phyloP scores from a whole-genome alignment of 139 green algal genomes.

The Picochlorum sp. region DNA sequence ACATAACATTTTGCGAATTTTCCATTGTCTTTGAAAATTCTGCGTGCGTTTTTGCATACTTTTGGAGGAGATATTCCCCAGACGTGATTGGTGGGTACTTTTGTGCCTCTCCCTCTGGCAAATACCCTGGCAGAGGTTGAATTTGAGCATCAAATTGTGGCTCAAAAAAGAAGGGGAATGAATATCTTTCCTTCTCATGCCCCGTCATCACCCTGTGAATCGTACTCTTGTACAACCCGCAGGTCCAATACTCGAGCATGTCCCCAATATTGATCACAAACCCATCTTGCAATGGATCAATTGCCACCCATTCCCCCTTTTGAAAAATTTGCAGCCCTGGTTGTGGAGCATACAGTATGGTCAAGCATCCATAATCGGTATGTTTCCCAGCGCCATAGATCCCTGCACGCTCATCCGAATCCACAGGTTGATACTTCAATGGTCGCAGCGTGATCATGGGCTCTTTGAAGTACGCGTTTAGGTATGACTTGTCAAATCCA shows the following conservation, averaged over 20 bases:
- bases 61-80: conserved; percentile 13
- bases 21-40: conserved; percentile 7
- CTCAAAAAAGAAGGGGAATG: conserved; percentile 80
- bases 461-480: conserved; percentile 54
- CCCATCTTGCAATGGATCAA: conserved; percentile 35
- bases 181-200: conserved; percentile 57
- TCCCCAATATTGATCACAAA: conserved; percentile 91
- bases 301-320: conserved; percentile 54
- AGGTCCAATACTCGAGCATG: conserved; percentile 75
- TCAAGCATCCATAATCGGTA: conserved; percentile 91
- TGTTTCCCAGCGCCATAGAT: conserved; percentile 63
- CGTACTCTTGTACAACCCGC: conserved; percentile 59
- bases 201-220: conserved; percentile 75
- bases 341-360: conserved; percentile 71
- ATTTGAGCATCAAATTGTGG: conserved; percentile 27
- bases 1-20: background rate
- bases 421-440: conserved; percentile 64
- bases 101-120: background rate
- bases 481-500: conserved; percentile 50
- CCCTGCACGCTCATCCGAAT: conserved; percentile 4
- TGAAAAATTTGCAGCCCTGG: conserved; percentile 29
- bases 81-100: conserved; percentile 14
- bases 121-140: background rate
- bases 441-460: conserved; percentile 76
- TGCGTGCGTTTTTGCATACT: conserved; percentile 20